Conservation (phyloP, 1,139 yeast species). For the Candida anutae region DNA sequence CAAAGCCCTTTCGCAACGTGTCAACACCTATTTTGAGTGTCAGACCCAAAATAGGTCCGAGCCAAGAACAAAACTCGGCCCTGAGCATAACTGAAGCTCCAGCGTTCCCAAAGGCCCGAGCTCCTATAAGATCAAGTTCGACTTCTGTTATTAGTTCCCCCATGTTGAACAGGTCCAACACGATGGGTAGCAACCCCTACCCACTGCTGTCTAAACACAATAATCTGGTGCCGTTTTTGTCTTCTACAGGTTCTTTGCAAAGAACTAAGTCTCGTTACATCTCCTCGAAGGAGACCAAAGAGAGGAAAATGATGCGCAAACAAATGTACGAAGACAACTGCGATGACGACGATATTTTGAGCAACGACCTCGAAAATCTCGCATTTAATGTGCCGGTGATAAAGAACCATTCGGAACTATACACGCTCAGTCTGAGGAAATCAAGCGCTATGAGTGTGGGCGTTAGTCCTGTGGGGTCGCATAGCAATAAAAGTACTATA, state of each 20-base stretch:
- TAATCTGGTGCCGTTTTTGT: no score
- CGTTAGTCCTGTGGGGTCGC: not conserved
- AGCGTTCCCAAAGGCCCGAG: no score
- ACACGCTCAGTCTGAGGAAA: constrained; percentile 9
- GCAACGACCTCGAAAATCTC: constrained; percentile 28
- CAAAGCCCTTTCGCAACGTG: no score
- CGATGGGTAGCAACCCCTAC: no score
- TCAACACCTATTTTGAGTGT: no score
- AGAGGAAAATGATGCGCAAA: constrained; percentile 31
- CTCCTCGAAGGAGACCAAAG: constrained; percentile 31
- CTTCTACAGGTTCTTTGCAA: constrained; percentile 2
- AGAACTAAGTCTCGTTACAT: constrained; percentile 31
- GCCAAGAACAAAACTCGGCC: no score
- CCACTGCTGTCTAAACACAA: no score
- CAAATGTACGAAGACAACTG: constrained; percentile 38
- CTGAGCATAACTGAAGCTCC: no score
- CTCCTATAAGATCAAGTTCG: no score
- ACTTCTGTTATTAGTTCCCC: no score
- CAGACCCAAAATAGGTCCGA: no score
- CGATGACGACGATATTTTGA: constrained; percentile 34
- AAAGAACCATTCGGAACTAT: constrained; percentile 29
- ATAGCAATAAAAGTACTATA: not conserved
- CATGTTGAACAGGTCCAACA: no score
- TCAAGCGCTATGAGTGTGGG: not conserved
- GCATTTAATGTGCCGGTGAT: constrained; percentile 42